Evolutionary conservation across 2,329 filamentous ascomycete species (phyloP), one percentile per base, ranked within the genome.

Genomic region (Botrytis squamosa): DNA sequence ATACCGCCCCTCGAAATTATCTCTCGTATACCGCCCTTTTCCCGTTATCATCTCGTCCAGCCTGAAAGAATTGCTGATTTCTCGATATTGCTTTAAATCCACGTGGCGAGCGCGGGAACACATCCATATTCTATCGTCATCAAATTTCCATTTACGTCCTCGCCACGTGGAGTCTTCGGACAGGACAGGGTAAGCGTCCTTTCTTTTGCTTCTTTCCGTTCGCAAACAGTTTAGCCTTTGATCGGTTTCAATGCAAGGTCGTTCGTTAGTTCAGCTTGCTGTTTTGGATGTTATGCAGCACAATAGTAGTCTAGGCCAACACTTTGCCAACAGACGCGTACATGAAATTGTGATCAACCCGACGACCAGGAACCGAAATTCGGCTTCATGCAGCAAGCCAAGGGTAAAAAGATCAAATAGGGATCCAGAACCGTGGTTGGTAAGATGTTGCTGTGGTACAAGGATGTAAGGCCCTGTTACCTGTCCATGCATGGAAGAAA

Each of bases 391-490:
- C 66, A 68, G 65, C 16, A 57, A 55, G 65, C 33, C 46, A 67
- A 67, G 46, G 46, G 46, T 20, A 67, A 10, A 38, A 52, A 68
- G 66, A 68, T 68, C 66, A 57, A 68, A 57, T 68, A 57, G 57
- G 66, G 18, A 68, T 68, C 66, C 66, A 68, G 49, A 57, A 42
- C 66, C 66, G 66, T 68, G 66, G 66, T 68, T 68, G 49, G 49
- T 68, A 57, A 42, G 66, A 68, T 57, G 36, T 68, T 68, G 25
- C 66, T 40, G 66, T 68, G 36, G 29, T 42, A 42, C 66, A 68
- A 68, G 66, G 49, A 57, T 42, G 49, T 20, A 57, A 68, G 25
- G 49, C 49, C 49, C 66, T 68, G 66, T 57, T 68, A 68, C 49
- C 49, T 68, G 36, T 22, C 66, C 18, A 68, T 57, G 66, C 66